Conservation (phyloP, 1,139 yeast genomes). For the Zygoascus meyerae region DNA sequence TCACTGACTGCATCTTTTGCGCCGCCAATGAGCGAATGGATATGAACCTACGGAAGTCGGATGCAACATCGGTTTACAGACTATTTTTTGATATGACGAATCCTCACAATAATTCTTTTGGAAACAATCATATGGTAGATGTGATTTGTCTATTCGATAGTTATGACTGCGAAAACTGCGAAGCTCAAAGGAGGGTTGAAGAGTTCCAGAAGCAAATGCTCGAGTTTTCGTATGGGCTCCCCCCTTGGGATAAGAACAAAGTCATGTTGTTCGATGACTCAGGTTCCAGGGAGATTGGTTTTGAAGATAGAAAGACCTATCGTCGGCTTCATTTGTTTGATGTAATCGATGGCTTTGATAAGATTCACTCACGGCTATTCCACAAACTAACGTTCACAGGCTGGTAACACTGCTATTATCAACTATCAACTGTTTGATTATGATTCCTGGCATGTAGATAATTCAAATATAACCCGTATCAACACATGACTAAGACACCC, state of each 20-base stretch:
- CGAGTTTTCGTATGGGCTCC: constrained; percentile 20
- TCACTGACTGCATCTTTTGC: constrained; percentile 20
- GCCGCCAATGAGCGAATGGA: constrained; percentile 17
- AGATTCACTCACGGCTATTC: constrained; percentile 5
- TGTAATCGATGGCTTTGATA: constrained; percentile 3
- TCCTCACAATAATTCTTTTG: constrained; percentile 22
- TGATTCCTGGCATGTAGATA: too few species aligned
- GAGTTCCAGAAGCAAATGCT: constrained; percentile 25
- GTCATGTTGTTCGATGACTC: constrained; percentile 9
- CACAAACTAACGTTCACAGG: constrained; percentile 8
- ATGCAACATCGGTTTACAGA: constrained; percentile 19
- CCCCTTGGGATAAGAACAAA: constrained; percentile 22
- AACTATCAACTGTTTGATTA: too few species aligned
- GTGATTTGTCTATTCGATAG: constrained; percentile 26
- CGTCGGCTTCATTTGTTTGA: constrained; percentile 7
- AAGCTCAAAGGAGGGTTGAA: constrained; percentile 15
- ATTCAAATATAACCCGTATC: too few species aligned
- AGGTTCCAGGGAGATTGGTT: constrained; percentile 5
- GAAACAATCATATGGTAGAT: constrained; percentile 32
- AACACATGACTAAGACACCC: too few species aligned
- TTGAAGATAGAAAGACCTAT: constrained; percentile 2
- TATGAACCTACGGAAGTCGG: constrained; percentile 12
- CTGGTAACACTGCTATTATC: constrained; percentile 1
- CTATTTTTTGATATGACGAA: constrained; percentile 28
- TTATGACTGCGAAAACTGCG: constrained; percentile 17